Base-by-base conservation (phyloP, 2,329 filamentous ascomycete species). In the Apiospora rasikravindrae region DNA sequence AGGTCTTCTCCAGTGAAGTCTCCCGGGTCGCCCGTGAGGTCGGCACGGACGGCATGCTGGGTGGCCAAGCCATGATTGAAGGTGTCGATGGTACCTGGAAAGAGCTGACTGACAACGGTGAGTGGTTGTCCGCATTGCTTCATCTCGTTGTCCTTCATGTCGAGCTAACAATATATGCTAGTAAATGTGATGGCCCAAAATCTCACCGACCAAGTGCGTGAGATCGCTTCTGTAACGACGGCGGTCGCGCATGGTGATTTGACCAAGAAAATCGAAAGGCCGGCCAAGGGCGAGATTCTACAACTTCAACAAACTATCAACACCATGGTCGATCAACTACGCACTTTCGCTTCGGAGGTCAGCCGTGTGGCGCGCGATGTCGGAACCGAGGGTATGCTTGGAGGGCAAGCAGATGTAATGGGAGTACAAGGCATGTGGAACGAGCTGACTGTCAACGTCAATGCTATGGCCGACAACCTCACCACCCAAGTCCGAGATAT, bases 81-180 rank as follows among this genome's bases (percentile, higher is more conserved):
- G 96, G 95, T 71, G 96, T 98, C 71, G 94, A 96, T 82, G 96
- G 96, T 78, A 98, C 97, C 73, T 98, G 96, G 96, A 97, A 98
- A 80, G 96, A 98, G 85, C 86, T 98, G 77, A 98, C 96, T 24
- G 92, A 95, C 81, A 96, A 96, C 79, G 90, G 90, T 91, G 85
- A 74, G 82, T 72, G 13, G 29, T 61, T 29, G 37, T 73, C 67
- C 37, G 33, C 24, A 67, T 24, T 57, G 24, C 10, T 49, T 47
- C 13, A 49, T 49, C 45, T n/a, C 61, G 37, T 24, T 72, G 40
- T 29, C 22, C 33, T 4, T 37, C 49, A 42, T 61, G 73, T 68
- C 75, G 80, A 69, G 79, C 78, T 75, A 75, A 80, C 69, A 74
- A 70, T 7, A 44, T 29, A 10, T 16, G 74, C 16, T 14, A 92